These are phyloP conservation scores for Aspergillus fischeri DNA, from an alignment of 2,329 filamentous ascomycete genomes.

Conservation along the genomic window DNA sequence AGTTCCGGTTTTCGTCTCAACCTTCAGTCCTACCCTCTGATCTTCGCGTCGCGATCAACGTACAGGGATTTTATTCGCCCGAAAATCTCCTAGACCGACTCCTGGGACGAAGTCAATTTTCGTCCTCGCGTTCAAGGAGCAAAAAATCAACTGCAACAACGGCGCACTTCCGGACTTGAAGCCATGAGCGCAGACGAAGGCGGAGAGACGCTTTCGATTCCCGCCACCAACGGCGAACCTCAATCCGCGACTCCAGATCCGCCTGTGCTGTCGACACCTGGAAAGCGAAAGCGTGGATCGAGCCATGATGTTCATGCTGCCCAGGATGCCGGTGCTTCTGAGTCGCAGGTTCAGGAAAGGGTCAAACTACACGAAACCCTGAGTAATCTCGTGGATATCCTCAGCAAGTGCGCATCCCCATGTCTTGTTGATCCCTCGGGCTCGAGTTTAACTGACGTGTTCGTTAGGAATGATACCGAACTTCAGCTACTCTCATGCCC, in stretches of 20 bases:
- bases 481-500: constrained; percentile 41
- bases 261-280: constrained; percentile 30
- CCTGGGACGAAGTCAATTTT: neutral
- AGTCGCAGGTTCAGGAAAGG: constrained; percentile 25
- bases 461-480: constrained; percentile 41
- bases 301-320: constrained; percentile 28
- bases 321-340: constrained; percentile 21
- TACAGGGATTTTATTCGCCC: neutral
- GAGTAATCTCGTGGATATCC: constrained; percentile 32
- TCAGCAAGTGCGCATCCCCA: constrained; percentile 24
- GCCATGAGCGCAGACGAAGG: constrained; percentile 38
- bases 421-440: neutral
- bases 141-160: constrained; percentile 10
- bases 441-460: constrained; percentile 18
- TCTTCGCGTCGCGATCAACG: neutral
- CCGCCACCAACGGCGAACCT: constrained; percentile 33
- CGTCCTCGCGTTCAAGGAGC: constrained; percentile 13
- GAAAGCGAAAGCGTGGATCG: constrained; percentile 40
- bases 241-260: constrained; percentile 26
- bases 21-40: neutral
- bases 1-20: neutral
- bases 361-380: constrained; percentile 32
- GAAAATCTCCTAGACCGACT: neutral
- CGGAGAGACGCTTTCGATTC: constrained; percentile 26
- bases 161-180: constrained; percentile 21